Base-by-base conservation (phyloP, 169 alveolate species). In the Neospora caninum region DNA sequence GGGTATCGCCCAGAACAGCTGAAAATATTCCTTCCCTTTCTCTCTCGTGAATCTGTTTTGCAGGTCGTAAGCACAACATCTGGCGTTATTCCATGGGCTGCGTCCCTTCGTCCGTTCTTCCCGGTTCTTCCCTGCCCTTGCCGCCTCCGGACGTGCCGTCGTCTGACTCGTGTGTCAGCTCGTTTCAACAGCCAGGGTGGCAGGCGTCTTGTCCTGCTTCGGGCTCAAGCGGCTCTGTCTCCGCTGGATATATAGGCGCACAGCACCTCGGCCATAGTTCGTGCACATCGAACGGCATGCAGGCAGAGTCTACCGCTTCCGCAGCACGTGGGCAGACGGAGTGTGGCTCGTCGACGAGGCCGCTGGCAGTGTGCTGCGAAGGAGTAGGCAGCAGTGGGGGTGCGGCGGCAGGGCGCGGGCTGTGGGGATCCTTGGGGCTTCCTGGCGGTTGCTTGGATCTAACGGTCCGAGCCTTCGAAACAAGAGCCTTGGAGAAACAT, bases 61-160 rank as follows among this genome's bases (percentile, higher is more conserved):
- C 95, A 92, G 95, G 95, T 36, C 83, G 84, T 49, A 92, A 86
- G 69, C 88, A 92, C 95, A 92, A 92, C 95, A 84, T 92, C 49
- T 92, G 95, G 95, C 92, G 95, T 9, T 92, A 92, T 34, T 83
- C 95, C 1, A 67, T 92, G 54, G 88, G 49, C 39, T 38, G 95
- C 69, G 58, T 83, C 16, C 87, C 95, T 29, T 64, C 73, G 43
- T 78, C 86, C 27, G 86, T 78, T 0, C 29, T 78, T 4, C 86
- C 86, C 42, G 42, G 86, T 36, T 25, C 86, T 78, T 20, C 42
- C 31, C 45, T 29, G 16, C 73, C 73, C 34, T 9, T 27, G 73
- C 73, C 73, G 31, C 73, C 73, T 16, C n/a, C 73, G 31, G 73
- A 64, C 4, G 4, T 22, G 25, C 20, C 73, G 34, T 64, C 73